Evolutionary conservation across 139 green algal species (phyloP), one percentile per base, ranked within the genome.

Genomic region (Chlamydomonas eustigma): DNA sequence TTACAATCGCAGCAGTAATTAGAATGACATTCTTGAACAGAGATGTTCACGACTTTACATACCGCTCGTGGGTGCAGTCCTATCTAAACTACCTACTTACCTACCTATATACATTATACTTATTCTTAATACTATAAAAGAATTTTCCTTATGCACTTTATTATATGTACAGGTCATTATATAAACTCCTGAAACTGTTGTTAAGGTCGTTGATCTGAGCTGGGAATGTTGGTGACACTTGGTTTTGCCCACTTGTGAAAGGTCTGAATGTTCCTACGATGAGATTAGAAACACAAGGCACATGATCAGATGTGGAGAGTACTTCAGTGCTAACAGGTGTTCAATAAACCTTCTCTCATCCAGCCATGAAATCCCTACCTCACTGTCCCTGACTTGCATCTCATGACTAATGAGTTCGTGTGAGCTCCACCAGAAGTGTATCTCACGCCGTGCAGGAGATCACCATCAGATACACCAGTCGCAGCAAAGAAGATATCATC

Each of bases 391-490:
- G 78, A 89, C 67, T 87, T 80, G 64, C 74, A 77, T 33, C 91
- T 84, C 91, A 96, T 94, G 30, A 96, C 90, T 3, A 95, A 82
- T n/a, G 77, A 89, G 84, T 91, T 90, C 67, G 88, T 93, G 24
- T 83, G 80, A 6, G 90, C 89, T 32, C 90, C 91, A 25, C 87
- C 87, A 33, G 51, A 66, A 64, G 83, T 88, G 71, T 90, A 92
- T n/a, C 87, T 83, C 75, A 93, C 89, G 1, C 91, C 91, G 2
- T 78, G 44, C 32, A 96, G 68, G 64, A 96, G 74, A 74, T 95
- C 86, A 4, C 91, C 88, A 75, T 95, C 89, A 31, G 77, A 89
- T 33, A 96, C 89, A 2, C 91, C 91, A 1, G 91, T 96, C 33
- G 86, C 89, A 1, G 90, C 90, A 82, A 96, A 96, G 74, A 95